Evolutionary conservation across 1,284 basidiomycete genomes (phyloP), one percentile per base, ranked within the genome.

Genomic region (Ganoderma resinaceum): DNA sequence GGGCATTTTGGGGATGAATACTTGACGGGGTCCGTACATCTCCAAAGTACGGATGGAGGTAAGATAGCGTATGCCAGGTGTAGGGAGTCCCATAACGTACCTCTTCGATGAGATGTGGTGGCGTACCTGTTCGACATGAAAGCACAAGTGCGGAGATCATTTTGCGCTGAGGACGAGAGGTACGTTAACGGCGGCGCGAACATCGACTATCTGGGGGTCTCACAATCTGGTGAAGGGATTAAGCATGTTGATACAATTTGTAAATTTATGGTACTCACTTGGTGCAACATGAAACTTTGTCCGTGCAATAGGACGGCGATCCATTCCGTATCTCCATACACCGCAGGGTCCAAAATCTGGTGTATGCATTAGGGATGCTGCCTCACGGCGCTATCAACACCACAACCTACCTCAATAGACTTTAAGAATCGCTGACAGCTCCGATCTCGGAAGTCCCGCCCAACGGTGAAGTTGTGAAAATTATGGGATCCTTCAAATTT

Each of bases 211-310:
- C 31, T 16, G 12, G 26, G 20, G 8, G 14, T 12, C 12, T 7
- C 78, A 80, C 75, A 67, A 79, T 79, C 79, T 81, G 64, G 35
- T 12, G 52, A 23, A 12, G 65, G 5, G 7, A 33, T 46, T 63
- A 8, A 67, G 62, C n/a, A 64, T 26, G 7, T 16, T 57, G 38
- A 18, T n/a, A 20, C 35, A 26, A 18, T 18, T 0, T 9, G 8
- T 23, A 0, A 14, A n/a, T 4, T 26, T 18, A 12, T 5, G 29
- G 9, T 55, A 66, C 83, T 64, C 74, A 92, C 92, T 83, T 99
- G 97, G 80, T 99, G 97, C 67, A 99, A 82, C 98, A 99, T 99
- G 80, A 99, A 99, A 74, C 95, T 97, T 80, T 99, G 98, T 0
- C 97, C 98, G 76, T 99, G 96, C 77, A 99, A 92, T 72, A 94